Percentiles rank a stretch among this genome's conserved stretches.
phyloP scores from a whole-genome alignment of 2,329 filamentous ascomycete species.

The Ceratocystis smalleyi region DNA sequence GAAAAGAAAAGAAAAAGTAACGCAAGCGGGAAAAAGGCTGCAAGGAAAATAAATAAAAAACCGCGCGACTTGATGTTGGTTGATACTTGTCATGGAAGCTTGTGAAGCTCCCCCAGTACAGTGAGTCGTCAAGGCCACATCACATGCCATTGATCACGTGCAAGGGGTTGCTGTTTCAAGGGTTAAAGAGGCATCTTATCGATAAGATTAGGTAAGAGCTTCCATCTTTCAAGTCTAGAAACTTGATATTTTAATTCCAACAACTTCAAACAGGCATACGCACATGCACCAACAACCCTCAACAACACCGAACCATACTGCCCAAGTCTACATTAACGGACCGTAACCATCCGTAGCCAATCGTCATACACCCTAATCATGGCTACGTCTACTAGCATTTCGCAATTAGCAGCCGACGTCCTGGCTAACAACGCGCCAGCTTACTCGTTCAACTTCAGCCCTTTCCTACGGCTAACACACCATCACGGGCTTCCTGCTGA shows the following conservation, averaged over 20 bases:
- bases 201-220: background rate
- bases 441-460: conserved; percentile 69
- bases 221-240: background rate
- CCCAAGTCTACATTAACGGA: conserved; percentile 4
- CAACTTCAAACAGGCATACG: background rate
- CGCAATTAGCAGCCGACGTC: conserved; percentile 30
- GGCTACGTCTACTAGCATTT: conserved; percentile 20
- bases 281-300: background rate
- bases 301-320: background rate
- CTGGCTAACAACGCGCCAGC: conserved; percentile 39
- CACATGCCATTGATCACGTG: conserved; percentile 2
- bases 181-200: background rate
- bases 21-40: background rate
- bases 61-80: background rate
- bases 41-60: background rate
- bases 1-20: background rate
- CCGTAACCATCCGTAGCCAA: background rate
- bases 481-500: conserved; percentile 68
- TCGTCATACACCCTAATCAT: conserved; percentile 14
- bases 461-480: conserved; percentile 70
- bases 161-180: background rate
- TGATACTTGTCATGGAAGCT: background rate
- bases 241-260: background rate
- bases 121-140: conserved; percentile 4
- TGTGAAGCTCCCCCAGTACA: background rate